Evolutionary conservation across 129 eudicot genomes (phyloP), one percentile per base, ranked within the genome.

Genomic region (Silybum marianum): DNA sequence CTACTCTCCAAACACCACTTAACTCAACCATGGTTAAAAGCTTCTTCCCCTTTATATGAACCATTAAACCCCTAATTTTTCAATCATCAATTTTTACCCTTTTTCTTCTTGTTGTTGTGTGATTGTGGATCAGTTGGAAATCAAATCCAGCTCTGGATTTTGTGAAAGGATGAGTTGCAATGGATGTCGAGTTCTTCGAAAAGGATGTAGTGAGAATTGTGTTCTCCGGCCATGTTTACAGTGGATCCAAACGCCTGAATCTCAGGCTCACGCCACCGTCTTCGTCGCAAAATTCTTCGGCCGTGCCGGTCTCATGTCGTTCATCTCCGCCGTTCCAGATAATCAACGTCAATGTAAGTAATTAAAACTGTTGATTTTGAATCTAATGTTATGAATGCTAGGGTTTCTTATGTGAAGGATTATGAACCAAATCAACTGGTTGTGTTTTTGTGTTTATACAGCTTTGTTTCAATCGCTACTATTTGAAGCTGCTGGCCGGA

Each of bases 251-350:
- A 72, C 88, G 4, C 86, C 97, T 1, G 96, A 90, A 84, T 74
- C 98, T 42, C 98, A 95, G 80, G 96, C 89, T 68, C 91, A 92
- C 91, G 98, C 98, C 78, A 95, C 98, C 40, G 91, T 95, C 72
- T 95, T 95, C 74, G 91, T 95, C 42, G 98, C 98, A 73, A 95
- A 95, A 48, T 95, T 95, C 87, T 95, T 92, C 81, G 98, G 98
- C 85, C 94, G 98, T 6, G 96, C 98, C 72, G 98, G 94, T 1
- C 98, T 95, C 80, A 92, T 90, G 94, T 90, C 96, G 16, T 90
- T 92, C 90, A 92, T 95, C 81, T 92, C 97, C 85, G 88, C 93
- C 78, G 98, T 90, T 1, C 97, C 98, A 2, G 82, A 77, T 36
- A 22, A 74, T 21, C 98, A 92, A 68, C 84, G 98, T 24, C 96